Evolutionary conservation across 441 rosid genomes (phyloP).

Genomic region (Corymbia citriodora): DNA sequence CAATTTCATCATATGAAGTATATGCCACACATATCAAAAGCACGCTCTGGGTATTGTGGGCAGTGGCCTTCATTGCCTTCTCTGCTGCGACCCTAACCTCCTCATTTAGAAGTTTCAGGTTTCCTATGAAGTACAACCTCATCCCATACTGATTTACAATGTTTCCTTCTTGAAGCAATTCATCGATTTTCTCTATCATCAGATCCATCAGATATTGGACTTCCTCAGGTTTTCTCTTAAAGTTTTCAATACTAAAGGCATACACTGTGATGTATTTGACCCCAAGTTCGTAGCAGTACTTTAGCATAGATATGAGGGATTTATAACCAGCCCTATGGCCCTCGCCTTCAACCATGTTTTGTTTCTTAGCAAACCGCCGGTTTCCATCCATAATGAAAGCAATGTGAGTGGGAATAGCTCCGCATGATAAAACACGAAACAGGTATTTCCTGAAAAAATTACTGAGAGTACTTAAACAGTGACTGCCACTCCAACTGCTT

Average conservation of each 20-base stretch:
- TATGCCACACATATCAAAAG: constrained; percentile 79
- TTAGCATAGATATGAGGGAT: constrained; percentile 49
- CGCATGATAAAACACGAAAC: constrained; percentile 44
- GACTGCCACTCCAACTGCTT: background rate
- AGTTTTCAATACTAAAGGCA: constrained; percentile 91
- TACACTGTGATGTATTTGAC: constrained; percentile 63
- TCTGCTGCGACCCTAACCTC: constrained; percentile 63
- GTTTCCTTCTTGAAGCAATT: constrained; percentile 49
- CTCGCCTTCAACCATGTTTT: constrained; percentile 41
- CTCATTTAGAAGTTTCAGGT: constrained; percentile 51
- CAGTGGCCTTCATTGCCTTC: constrained; percentile 60
- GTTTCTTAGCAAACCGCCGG: constrained; percentile 66
- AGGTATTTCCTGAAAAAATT: constrained; percentile 40
- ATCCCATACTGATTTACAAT: constrained; percentile 52
- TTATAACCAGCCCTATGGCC: constrained; percentile 74
- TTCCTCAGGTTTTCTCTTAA: constrained; percentile 62
- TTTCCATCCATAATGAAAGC: constrained; percentile 98
- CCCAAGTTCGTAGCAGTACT: constrained; percentile 71
- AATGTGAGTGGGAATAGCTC: constrained; percentile 63
- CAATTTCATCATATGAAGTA: constrained; percentile 71
- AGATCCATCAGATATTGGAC: constrained; percentile 72
- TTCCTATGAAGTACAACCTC: constrained; percentile 67
- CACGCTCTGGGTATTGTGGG: constrained; percentile 35
- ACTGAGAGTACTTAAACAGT: background rate
- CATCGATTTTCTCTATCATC: constrained; percentile 66